Evolutionary conservation across 1,284 basidiomycete genomes (phyloP).

Genomic region (Apiotrichum akiyoshidainum): DNA sequence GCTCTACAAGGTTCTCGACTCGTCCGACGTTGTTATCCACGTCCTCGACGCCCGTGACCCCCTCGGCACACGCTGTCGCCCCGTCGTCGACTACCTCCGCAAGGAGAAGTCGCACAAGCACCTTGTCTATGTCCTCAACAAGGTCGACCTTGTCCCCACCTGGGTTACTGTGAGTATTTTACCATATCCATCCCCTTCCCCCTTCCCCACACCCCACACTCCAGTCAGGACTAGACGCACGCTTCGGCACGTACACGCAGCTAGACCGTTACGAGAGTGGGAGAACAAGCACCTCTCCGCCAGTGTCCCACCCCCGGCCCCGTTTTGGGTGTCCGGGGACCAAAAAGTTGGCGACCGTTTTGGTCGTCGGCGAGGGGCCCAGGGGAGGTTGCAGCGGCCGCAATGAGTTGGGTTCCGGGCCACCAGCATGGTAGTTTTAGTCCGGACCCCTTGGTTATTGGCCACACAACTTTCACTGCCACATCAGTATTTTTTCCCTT

Average conservation of each 20-base stretch:
- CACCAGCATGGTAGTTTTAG: slow-evolving; percentile 25
- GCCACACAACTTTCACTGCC: slow-evolving; percentile 32
- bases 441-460: slow-evolving; percentile 53
- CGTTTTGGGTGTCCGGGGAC: slow-evolving; percentile 42
- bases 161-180: slow-evolving; percentile 87
- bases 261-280: slow-evolving; percentile 62
- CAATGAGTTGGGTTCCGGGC: slow-evolving; percentile 53
- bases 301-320: slow-evolving; percentile 49
- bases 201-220: slow-evolving; percentile 50
- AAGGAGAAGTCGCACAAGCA: slow-evolving; percentile 99
- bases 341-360: slow-evolving; percentile 43
- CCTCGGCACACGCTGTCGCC: slow-evolving; percentile 93
- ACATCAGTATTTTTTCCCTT: slow-evolving; percentile 7
- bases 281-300: slow-evolving; percentile 55
- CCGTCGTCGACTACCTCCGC: slow-evolving; percentile 85
- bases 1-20: slow-evolving; percentile 99
- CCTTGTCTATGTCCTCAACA: slow-evolving; percentile 94
- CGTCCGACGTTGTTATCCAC: slow-evolving; percentile 94
- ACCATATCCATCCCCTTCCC: slow-evolving; percentile 5
- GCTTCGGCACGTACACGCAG: slow-evolving; percentile 41
- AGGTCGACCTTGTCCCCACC: slow-evolving; percentile 96
- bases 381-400: slow-evolving; percentile 42
- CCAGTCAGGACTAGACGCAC: slow-evolving; percentile 55
- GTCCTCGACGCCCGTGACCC: slow-evolving; percentile 96
- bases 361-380: slow-evolving; percentile 46